phyloP scores from a whole-genome alignment of 1,284 basidiomycete species.

The Trametes pubescens region DNA sequence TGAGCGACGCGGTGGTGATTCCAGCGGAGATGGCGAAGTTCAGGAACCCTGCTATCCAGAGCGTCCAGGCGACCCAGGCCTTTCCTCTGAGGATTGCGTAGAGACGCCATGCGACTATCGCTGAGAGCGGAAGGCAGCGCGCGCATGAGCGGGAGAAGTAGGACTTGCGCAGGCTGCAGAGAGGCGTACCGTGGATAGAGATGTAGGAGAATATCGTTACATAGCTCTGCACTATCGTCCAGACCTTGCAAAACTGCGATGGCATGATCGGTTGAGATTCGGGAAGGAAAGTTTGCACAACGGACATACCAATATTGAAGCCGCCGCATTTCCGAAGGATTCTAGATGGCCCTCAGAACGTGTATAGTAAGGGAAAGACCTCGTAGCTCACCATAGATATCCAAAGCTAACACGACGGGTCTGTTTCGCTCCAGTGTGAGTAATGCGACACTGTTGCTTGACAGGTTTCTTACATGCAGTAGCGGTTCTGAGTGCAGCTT shows the following conservation, averaged over 20 bases:
- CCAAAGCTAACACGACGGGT: constrained; percentile 41
- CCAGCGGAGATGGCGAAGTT: constrained; percentile 38
- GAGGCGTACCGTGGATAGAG: constrained; percentile 41
- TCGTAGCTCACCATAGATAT: constrained; percentile 39
- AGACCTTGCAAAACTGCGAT: constrained; percentile 42
- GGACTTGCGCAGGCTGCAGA: neutral
- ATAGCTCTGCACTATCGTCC: constrained; percentile 41
- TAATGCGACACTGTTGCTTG: neutral
- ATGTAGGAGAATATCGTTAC: constrained; percentile 44
- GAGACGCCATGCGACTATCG: constrained; percentile 42
- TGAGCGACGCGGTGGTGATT: constrained; percentile 37
- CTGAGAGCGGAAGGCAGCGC: constrained; percentile 23
- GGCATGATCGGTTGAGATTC: neutral
- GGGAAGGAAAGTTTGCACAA: constrained; percentile 6
- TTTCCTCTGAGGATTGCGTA: constrained; percentile 41
- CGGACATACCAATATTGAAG: constrained; percentile 32
- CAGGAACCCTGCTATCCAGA: constrained; percentile 37
- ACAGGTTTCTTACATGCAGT: constrained; percentile 38
- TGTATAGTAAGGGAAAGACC: neutral
- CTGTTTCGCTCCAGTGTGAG: constrained; percentile 26
- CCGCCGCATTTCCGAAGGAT: constrained; percentile 29
- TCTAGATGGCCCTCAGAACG: constrained; percentile 19
- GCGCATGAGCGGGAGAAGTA: neutral
- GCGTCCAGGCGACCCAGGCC: constrained; percentile 36
- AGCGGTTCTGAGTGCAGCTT: constrained; percentile 40